Evolutionary conservation across 2,329 filamentous ascomycete species (phyloP).

Genomic region (Alternaria metachromatica): DNA sequence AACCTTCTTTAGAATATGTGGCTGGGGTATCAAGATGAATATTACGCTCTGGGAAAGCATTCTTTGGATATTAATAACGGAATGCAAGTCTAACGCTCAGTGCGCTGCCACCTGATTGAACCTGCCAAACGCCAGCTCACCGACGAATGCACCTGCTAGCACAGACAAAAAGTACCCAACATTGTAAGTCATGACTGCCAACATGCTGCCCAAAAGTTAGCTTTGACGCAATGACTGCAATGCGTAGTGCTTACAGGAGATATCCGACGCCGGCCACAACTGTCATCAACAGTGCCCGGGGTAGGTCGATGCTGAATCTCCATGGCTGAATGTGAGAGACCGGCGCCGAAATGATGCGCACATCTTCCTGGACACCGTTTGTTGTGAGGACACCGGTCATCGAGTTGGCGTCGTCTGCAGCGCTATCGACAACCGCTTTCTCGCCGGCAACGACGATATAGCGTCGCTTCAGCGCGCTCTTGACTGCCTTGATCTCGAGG

Average conservation of each 20-base stretch:
- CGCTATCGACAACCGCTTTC: slow-evolving; percentile 63
- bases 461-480: slow-evolving; percentile 73
- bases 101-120: slow-evolving; percentile 54
- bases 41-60: neutral
- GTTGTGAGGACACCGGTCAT: slow-evolving; percentile 72
- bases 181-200: slow-evolving; percentile 90
- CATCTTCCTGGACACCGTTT: slow-evolving; percentile 81
- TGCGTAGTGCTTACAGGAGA: slow-evolving; percentile 71
- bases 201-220: slow-evolving; percentile 68
- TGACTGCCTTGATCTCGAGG: slow-evolving; percentile 71
- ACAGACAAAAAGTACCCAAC: slow-evolving; percentile 84
- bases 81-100: neutral
- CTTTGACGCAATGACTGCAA: neutral
- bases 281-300: slow-evolving; percentile 73
- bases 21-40: neutral
- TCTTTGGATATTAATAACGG: neutral
- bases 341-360: slow-evolving; percentile 72
- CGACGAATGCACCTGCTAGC: slow-evolving; percentile 81
- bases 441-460: slow-evolving; percentile 77
- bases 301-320: slow-evolving; percentile 79
- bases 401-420: slow-evolving; percentile 61
- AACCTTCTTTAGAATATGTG: neutral
- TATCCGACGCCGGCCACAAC: slow-evolving; percentile 80
- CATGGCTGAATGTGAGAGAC: slow-evolving; percentile 68
- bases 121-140: slow-evolving; percentile 80